These are phyloP conservation scores for Oehlia diaphana DNA, from an alignment of 192 early-diverging fungal genomes.

Conservation along the genomic window DNA sequence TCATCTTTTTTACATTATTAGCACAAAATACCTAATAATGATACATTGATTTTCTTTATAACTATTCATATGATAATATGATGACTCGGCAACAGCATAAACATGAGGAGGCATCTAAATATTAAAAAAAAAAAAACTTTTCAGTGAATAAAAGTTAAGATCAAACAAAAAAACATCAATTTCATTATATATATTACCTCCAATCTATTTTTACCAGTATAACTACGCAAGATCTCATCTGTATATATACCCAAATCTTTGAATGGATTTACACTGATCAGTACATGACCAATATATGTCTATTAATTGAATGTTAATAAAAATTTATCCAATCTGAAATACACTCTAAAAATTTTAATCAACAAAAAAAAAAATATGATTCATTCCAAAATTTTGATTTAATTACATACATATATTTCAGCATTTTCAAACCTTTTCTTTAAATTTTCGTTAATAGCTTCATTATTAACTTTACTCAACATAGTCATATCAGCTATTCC, in stretches of 20 bases:
- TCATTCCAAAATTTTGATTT: not conserved
- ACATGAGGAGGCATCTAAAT: slow-evolving; percentile 90
- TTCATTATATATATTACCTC: slow-evolving; percentile 49
- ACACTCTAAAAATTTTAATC: not conserved
- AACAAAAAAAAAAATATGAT: not conserved
- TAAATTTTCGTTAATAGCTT: slow-evolving; percentile 92
- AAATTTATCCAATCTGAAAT: too few species aligned
- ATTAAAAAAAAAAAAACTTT: not conserved
- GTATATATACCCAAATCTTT: slow-evolving; percentile 95
- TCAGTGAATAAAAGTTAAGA: not conserved
- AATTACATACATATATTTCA: slow-evolving; percentile 82
- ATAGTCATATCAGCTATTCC: slow-evolving; percentile 89
- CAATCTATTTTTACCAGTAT: slow-evolving; percentile 82
- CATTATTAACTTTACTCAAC: slow-evolving; percentile 92
- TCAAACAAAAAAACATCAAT: not conserved
- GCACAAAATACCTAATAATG: slow-evolving; percentile 74
- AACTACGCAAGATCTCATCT: slow-evolving; percentile 81
- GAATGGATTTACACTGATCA: slow-evolving; percentile 95
- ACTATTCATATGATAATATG: slow-evolving; percentile 91
- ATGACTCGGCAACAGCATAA: slow-evolving; percentile 91
- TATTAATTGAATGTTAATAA: slow-evolving; percentile 33
- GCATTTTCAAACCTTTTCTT: slow-evolving; percentile 83
- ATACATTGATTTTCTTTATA: slow-evolving; percentile 99
- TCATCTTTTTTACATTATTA: not conserved
- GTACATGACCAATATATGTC: slow-evolving; percentile 94